Percentiles rank a stretch among this genome's conserved stretches.
These are phyloP conservation scores for Lophiotrema nucula DNA, from an alignment of 495 filamentous ascomycete genomes.

Conservation along the genomic window DNA sequence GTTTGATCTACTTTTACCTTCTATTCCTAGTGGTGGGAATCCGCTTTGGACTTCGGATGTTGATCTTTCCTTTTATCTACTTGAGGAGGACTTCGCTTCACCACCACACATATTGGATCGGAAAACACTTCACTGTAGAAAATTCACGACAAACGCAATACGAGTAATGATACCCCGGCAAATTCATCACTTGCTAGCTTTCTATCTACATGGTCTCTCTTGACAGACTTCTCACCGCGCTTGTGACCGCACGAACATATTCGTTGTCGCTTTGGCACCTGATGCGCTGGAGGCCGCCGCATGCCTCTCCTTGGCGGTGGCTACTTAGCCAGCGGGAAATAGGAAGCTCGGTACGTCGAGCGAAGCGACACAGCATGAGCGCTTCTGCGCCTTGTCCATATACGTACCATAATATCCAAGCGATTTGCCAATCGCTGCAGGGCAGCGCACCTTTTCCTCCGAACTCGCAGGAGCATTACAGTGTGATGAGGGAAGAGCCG, in stretches of 20 bases:
- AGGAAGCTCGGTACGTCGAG: constrained; percentile 10
- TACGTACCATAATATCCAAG: constrained; percentile 16
- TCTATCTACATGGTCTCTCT: too few relatives aligned
- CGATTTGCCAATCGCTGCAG: too few relatives aligned
- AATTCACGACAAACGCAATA: neutral
- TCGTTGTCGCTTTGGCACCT: too few relatives aligned
- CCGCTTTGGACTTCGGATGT: too few relatives aligned
- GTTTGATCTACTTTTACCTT: constrained; percentile 1
- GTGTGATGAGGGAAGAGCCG: too few relatives aligned
- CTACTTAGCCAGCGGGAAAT: constrained; percentile 15
- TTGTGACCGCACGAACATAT: too few relatives aligned
- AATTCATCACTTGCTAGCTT: too few relatives aligned
- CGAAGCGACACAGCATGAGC: neutral
- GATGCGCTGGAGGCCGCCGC: too few relatives aligned
- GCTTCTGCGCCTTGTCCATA: neutral
- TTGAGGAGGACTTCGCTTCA: neutral
- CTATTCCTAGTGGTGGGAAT: constrained; percentile 2
- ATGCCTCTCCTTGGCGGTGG: neutral
- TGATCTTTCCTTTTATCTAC: neutral
- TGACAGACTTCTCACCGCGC: too few relatives aligned
- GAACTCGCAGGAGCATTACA: too few relatives aligned
- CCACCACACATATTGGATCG: neutral
- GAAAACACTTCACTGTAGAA: constrained; percentile 23
- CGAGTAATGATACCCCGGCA: too few relatives aligned
- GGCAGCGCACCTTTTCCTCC: too few relatives aligned